These are phyloP conservation scores for Pichia cabralensis DNA, from an alignment of 805 yeast species.

Conservation along the genomic window DNA sequence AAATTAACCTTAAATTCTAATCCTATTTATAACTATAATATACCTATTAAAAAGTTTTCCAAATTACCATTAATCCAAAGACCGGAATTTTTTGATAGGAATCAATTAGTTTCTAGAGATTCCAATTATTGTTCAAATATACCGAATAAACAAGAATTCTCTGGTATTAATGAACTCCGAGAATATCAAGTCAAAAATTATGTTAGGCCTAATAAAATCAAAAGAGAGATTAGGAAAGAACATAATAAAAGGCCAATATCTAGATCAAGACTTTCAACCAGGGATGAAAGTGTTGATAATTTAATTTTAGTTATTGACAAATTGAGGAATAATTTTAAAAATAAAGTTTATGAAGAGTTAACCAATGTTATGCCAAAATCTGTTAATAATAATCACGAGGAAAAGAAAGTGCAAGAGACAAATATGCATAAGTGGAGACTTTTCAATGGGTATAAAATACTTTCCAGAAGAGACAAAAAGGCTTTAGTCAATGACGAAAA, in stretches of 20 bases:
- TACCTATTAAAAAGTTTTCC: neutral
- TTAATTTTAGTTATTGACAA: no score
- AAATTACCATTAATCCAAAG: constrained; percentile 1
- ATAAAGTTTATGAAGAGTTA: no score
- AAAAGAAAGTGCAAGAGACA: no score
- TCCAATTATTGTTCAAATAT: neutral
- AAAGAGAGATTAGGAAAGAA: neutral
- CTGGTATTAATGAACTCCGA: neutral
- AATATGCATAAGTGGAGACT: neutral
- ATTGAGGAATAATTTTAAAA: no score
- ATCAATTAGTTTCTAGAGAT: neutral
- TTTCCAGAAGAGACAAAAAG: no score
- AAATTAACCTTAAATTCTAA: neutral
- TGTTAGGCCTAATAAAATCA: neutral
- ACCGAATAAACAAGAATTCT: no score
- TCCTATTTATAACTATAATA: neutral
- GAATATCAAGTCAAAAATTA: constrained; percentile 1
- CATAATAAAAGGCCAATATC: neutral
- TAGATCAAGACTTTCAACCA: neutral
- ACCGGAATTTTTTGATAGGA: constrained; percentile 1
- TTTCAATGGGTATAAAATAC: constrained; percentile 1
- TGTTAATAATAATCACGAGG: no score
- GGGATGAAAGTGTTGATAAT: no score
- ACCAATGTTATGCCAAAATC: no score
- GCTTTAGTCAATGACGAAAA: no score